These are phyloP conservation scores for Dunaliella salina DNA, from an alignment of 163 green algal genomes.

Conservation along the genomic window DNA sequence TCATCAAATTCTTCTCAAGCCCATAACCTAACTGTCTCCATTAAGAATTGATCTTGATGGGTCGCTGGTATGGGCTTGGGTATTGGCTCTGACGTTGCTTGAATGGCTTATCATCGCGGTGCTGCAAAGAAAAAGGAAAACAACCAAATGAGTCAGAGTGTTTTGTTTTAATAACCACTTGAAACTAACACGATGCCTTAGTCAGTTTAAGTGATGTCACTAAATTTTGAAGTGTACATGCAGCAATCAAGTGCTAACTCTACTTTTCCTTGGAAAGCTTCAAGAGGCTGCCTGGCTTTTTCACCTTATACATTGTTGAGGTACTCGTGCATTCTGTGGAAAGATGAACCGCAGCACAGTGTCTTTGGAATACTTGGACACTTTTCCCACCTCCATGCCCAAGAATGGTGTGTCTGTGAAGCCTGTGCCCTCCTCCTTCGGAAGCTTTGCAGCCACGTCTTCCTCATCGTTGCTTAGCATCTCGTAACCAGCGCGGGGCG, in stretches of 20 bases:
- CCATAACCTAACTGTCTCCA: background rate
- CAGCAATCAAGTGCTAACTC: too few species aligned
- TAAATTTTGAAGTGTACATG: too few species aligned
- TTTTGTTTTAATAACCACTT: too few species aligned
- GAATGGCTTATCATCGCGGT: conserved; percentile 9
- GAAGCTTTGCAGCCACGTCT: background rate
- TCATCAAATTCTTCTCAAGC: too few species aligned
- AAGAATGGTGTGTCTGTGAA: conserved; percentile 9
- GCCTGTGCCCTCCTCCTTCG: background rate
- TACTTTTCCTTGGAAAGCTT: too few species aligned
- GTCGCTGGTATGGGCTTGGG: conserved; percentile 5
- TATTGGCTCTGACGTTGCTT: background rate
- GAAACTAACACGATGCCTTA: too few species aligned
- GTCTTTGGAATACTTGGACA: too few species aligned
- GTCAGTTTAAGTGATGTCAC: too few species aligned
- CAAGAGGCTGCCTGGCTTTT: too few species aligned
- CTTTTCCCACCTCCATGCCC: conserved; percentile 17
- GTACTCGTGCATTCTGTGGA: too few species aligned
- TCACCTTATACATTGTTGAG: too few species aligned
- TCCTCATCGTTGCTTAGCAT: background rate
- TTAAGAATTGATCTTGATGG: conserved; percentile 16
- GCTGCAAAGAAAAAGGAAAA: conserved; percentile 4
- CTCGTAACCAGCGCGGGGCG: background rate
- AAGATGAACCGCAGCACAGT: too few species aligned
- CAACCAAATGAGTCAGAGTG: background rate